phyloP scores from a whole-genome alignment of 768 basidiomycete genomes.

The Pisolithus sp. region DNA sequence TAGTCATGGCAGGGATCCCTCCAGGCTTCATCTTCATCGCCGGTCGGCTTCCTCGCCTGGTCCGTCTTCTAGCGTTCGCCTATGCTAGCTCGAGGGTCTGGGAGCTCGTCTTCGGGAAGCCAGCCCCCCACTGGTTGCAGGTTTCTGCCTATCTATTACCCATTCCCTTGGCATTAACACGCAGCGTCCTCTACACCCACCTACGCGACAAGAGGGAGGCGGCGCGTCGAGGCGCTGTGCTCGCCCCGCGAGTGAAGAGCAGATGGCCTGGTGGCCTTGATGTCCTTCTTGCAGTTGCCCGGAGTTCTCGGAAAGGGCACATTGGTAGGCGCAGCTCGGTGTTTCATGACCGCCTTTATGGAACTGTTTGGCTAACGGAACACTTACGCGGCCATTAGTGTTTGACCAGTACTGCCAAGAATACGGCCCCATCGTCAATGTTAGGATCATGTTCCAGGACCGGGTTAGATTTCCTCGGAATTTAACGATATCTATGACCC shows the following conservation, averaged over 20 bases:
- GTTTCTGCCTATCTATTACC: conserved; percentile 15
- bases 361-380: not conserved
- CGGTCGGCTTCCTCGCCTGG: conserved; percentile 19
- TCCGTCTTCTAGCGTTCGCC: conserved; percentile 12
- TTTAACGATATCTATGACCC: not conserved
- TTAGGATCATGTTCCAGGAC: conserved; percentile 33
- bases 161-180: conserved; percentile 17
- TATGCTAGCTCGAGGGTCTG: conserved; percentile 12
- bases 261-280: conserved; percentile 34
- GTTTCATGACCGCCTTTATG: not conserved
- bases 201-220: conserved; percentile 32
- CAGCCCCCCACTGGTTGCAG: conserved; percentile 14
- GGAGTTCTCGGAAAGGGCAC: conserved; percentile 21
- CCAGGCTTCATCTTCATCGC: conserved; percentile 28
- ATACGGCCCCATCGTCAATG: conserved; percentile 28
- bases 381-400: conserved; percentile 17
- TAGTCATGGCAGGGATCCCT: conserved; percentile 22
- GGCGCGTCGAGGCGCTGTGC: conserved; percentile 2
- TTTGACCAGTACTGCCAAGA: conserved; percentile 16
- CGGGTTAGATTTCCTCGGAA: conserved; percentile 22
- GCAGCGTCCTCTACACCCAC: conserved; percentile 35
- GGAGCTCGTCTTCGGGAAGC: conserved; percentile 2
- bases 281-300: conserved; percentile 17
- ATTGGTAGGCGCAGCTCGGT: conserved; percentile 14
- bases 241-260: conserved; percentile 29